Percentiles rank a stretch among this genome's conserved stretches.
Evolutionary conservation across 2,329 filamentous ascomycete genomes (phyloP).

Genomic region (Dactylellina parvicollis): DNA sequence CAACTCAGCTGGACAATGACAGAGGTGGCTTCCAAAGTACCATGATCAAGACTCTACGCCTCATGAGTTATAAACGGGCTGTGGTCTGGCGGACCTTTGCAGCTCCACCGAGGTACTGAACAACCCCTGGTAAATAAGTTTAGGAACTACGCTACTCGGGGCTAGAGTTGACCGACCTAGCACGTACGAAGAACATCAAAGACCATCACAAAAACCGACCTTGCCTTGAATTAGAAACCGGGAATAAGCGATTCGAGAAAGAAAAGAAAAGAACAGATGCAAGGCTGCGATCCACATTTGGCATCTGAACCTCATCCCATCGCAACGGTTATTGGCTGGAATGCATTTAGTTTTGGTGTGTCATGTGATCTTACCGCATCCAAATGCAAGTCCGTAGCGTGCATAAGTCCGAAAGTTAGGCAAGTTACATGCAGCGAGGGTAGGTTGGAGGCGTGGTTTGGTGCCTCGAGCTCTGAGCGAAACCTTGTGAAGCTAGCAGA

Average conservation of each 20-base stretch:
- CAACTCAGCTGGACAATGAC: conserved; percentile 8
- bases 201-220: conserved; percentile 28
- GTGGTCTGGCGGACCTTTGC: not conserved
- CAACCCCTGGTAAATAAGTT: conserved; percentile 25
- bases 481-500: conserved; percentile 33
- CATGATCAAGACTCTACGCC: conserved; percentile 1
- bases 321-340: conserved; percentile 49
- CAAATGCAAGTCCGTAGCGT: conserved; percentile 42
- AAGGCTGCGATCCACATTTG: conserved; percentile 52
- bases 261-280: conserved; percentile 53
- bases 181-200: conserved; percentile 32
- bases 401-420: conserved; percentile 48
- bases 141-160: conserved; percentile 33
- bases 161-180: conserved; percentile 30
- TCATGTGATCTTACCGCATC: conserved; percentile 41
- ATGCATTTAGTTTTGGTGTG: conserved; percentile 48
- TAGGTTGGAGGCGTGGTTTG: conserved; percentile 45
- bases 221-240: conserved; percentile 55
- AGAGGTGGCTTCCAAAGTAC: conserved; percentile 17
- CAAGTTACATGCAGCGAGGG: conserved; percentile 51
- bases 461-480: conserved; percentile 53
- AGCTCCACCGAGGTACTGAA: conserved; percentile 29
- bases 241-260: conserved; percentile 50
- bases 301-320: conserved; percentile 49
- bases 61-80: conserved; percentile 16